Conservation (phyloP, 257 asterid genomes). For the Nicotiana paniculata region DNA sequence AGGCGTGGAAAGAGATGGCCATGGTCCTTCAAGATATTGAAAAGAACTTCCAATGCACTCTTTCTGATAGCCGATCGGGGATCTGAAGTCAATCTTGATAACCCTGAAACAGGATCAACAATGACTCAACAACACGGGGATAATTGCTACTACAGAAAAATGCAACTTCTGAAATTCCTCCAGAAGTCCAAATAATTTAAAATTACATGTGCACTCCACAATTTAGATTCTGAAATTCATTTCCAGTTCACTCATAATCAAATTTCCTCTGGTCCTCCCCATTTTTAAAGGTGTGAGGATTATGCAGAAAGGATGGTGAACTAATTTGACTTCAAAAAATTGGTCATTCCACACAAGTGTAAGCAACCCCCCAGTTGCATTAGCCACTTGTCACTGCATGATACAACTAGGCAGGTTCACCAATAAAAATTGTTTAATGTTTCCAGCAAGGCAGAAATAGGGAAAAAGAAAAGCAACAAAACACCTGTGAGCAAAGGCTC, state of each 20-base stretch:
- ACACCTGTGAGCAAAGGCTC: slow-evolving; percentile 91
- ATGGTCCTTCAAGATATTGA: slow-evolving; percentile 92
- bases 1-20: slow-evolving; percentile 73
- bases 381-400: neutral
- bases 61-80: slow-evolving; percentile 91
- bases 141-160: neutral
- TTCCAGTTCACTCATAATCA: neutral
- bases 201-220: neutral
- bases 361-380: neutral
- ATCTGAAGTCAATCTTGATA: slow-evolving; percentile 86
- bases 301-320: neutral
- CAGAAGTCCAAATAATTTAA: neutral
- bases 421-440: neutral
- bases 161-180: neutral
- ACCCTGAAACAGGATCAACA: slow-evolving; percentile 50
- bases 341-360: neutral
- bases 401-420: neutral
- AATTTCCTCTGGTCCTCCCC: neutral
- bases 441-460: slow-evolving; percentile 1
- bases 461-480: neutral
- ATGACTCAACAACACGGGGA: neutral
- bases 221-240: neutral
- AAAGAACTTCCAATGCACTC: slow-evolving; percentile 90
- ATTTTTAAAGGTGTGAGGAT: neutral
- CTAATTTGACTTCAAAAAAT: neutral